These are phyloP conservation scores for Talaromyces stipitatus DNA, from an alignment of 495 filamentous ascomycete species.

Conservation along the genomic window DNA sequence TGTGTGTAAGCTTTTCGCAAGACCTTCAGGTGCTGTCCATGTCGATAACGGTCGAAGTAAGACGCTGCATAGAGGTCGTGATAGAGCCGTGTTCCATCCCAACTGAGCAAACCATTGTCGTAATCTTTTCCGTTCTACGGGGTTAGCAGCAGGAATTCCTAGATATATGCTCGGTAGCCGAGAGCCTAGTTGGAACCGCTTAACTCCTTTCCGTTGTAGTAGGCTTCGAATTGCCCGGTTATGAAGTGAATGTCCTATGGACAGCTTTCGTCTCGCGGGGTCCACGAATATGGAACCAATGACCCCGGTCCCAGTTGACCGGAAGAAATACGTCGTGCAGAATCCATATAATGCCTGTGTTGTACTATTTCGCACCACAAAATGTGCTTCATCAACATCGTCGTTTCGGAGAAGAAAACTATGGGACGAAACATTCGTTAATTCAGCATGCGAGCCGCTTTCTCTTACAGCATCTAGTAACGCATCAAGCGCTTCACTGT, in stretches of 20 bases:
- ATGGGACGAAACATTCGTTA: constrained; percentile 61
- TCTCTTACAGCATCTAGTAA: constrained; percentile 57
- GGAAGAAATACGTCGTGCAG: constrained; percentile 76
- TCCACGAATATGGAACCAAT: constrained; percentile 80
- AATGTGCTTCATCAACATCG: constrained; percentile 70
- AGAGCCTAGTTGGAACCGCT: constrained; percentile 70
- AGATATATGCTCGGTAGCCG: constrained; percentile 72
- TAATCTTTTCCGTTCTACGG: constrained; percentile 50
- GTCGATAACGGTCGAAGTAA: constrained; percentile 55
- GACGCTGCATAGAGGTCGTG: constrained; percentile 57
- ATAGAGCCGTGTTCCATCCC: constrained; percentile 60
- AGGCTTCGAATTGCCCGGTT: constrained; percentile 68
- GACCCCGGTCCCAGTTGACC: constrained; percentile 60
- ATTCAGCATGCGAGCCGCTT: constrained; percentile 47
- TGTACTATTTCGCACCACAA: constrained; percentile 84
- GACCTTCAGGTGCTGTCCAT: constrained; percentile 69
- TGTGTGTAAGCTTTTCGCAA: constrained; percentile 61
- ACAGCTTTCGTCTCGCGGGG: constrained; percentile 71
- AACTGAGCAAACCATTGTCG: constrained; percentile 61
- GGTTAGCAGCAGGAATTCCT: constrained; percentile 61
- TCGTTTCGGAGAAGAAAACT: constrained; percentile 64
- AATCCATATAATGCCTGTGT: constrained; percentile 85
- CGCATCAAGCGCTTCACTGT: constrained; percentile 59
- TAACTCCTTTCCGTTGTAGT: constrained; percentile 59
- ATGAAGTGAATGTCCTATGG: constrained; percentile 79